A percentile compares a stretch with the other conserved stretches of the same genome.
phyloP scores from a whole-genome alignment of 2,329 filamentous ascomycete genomes.

The Pseudocercospora fijiensis region DNA sequence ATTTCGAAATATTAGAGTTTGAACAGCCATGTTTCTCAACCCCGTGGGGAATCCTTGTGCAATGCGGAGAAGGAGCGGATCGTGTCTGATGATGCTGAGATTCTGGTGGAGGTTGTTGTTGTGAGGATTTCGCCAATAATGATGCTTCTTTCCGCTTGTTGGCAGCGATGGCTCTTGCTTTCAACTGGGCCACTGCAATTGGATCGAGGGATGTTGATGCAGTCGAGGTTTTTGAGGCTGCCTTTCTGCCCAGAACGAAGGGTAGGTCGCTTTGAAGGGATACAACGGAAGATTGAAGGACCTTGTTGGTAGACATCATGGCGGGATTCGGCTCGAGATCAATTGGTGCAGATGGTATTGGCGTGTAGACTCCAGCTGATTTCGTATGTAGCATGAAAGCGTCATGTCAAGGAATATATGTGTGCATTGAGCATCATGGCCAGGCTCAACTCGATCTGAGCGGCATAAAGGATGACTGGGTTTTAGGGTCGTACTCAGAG shows the following conservation, averaged over 20 bases:
- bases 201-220: neutral
- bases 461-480: neutral
- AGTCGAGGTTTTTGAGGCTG: neutral
- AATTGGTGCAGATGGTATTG: neutral
- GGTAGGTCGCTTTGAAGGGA: slow-evolving; percentile 17
- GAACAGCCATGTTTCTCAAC: neutral
- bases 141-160: neutral
- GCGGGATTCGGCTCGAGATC: neutral
- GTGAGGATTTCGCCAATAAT: neutral
- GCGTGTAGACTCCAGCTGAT: neutral
- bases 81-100: neutral
- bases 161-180: slow-evolving; percentile 10
- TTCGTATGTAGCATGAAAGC: neutral
- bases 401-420: neutral
- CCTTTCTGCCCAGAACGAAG: slow-evolving; percentile 12
- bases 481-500: neutral
- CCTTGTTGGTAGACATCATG: slow-evolving; percentile 10
- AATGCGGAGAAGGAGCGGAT: slow-evolving; percentile 12
- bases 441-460: neutral
- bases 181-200: slow-evolving; percentile 10
- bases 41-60: slow-evolving; percentile 8
- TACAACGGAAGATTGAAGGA: slow-evolving; percentile 12
- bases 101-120: neutral
- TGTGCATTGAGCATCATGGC: neutral
- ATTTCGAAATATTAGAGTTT: neutral